Base-by-base conservation (phyloP, 192 early-diverging fungal species). In the Pilobolus umbonatus region DNA sequence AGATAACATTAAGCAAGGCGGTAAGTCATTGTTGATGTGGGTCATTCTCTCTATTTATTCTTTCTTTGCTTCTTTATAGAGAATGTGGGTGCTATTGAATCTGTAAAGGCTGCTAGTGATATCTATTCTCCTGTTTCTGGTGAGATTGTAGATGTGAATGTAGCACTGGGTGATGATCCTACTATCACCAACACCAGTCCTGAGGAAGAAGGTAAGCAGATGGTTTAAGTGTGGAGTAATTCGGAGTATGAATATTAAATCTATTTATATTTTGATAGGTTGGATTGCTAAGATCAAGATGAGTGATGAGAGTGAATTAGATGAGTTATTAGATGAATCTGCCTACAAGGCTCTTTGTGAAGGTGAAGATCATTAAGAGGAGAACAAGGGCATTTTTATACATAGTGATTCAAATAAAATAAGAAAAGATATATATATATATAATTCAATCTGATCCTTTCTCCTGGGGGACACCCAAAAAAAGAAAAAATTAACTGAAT, bases 221-320 rank as follows among this genome's bases (percentile, higher is more conserved):
- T 29, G 10, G 46, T 53, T n/a, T 12, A 5, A 48, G 39, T 38
- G 30, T 48, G 45, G 15, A 46, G 38, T 19, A 7, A 12, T 25
- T 49, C 9, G 8, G 19, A 11, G n/a, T 25, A 26, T 51, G 25
- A 44, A 29, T 35, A 9, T 50, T 57, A 25, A n/a, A n/a, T 55
- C 14, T 17, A 42, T 46, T 29, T 52, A 56, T 67, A 26, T 54
- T 57, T 21, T 45, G 28, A 42, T 59, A 91, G 91, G 88, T 53
- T 98, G 95, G 95, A 77, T 95, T 39, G 91, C 88, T 71, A 93
- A 95, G 82, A 88, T 98, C 68, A 80, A 94, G 79, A 40, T 98
- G 40, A 75, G 75, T 5, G 60, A 80, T 56, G 62, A 75, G 62
- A 79, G 59, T 5, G 85, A 96, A 67, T 54, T 96, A 47, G 77